Conservation (phyloP, 768 basidiomycete species). For the Auricularia auricula-judae region DNA sequence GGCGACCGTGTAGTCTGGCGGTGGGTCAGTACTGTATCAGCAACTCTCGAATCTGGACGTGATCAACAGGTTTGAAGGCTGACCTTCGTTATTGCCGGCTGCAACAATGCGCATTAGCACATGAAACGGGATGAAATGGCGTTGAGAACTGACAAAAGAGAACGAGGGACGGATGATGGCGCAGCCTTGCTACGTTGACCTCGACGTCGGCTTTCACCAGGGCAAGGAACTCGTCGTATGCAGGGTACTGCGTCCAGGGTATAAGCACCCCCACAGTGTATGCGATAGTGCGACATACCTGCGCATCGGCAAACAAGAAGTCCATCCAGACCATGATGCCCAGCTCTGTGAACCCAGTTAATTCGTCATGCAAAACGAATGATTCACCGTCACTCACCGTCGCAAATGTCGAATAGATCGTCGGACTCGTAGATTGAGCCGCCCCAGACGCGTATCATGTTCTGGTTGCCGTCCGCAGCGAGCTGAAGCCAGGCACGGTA, state of each 20-base stretch:
- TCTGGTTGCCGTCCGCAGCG: slow-evolving; percentile 83
- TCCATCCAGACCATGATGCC: slow-evolving; percentile 89
- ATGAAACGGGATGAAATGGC: too few species aligned
- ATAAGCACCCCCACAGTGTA: too few species aligned
- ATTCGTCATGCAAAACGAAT: too few species aligned
- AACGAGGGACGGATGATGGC: slow-evolving; percentile 82
- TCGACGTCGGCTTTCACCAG: slow-evolving; percentile 70
- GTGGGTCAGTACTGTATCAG: too few species aligned
- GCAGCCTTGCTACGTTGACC: slow-evolving; percentile 71
- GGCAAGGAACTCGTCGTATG: slow-evolving; percentile 66
- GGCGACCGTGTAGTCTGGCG: slow-evolving; percentile 56
- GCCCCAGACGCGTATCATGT: slow-evolving; percentile 92
- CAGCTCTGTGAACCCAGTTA: slow-evolving; percentile 17
- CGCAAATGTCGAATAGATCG: slow-evolving; percentile 74
- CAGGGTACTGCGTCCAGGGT: slow-evolving; percentile 57
- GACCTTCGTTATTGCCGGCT: slow-evolving; percentile 71
- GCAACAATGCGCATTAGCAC: not conserved
- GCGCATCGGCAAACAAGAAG: slow-evolving; percentile 93
- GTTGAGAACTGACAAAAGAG: slow-evolving; percentile 55
- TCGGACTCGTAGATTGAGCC: slow-evolving; percentile 84
- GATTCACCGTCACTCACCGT: slow-evolving; percentile 31
- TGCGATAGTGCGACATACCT: slow-evolving; percentile 18
- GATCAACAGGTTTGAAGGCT: too few species aligned
- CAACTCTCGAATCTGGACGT: too few species aligned
- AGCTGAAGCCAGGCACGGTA: slow-evolving; percentile 80